Base-by-base conservation (phyloP, 2,329 filamentous ascomycete species). In the Sporothrix pseudoabietina region DNA sequence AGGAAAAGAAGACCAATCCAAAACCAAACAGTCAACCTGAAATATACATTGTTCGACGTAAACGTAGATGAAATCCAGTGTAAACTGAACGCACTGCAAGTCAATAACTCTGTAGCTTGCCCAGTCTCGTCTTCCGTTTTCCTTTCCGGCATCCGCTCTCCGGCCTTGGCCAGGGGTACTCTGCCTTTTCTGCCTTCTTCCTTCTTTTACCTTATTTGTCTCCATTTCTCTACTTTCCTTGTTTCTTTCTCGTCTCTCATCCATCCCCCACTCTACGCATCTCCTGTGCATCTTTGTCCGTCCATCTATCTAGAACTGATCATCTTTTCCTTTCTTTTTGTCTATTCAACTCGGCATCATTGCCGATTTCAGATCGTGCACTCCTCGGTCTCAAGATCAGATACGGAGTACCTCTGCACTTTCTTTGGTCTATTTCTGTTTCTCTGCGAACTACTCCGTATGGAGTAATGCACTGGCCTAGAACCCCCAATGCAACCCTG, bases 71-170 rank as follows among this genome's bases (percentile, higher is more conserved):
- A 32, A 30, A 68, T 19, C 26, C 63, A 30, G n/a, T 47, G 63
- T 9, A 66, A 49, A 49, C 63, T 8, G 14, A n/a, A 66, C 26
- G 63, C 63, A 66, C 63, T 19, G 41, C 41, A 66, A 44, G 59
- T 63, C 59, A 22, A 32, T 10, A 12, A 32, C 2, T 3, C 14
- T 59, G 30, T 16, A 32, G 26, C 26, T 59, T 41, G 35, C 59
- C 35, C 30, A 30, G 55, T 26, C 35, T 65, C n/a, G 32, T 63
- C 35, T n/a, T 65, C 59, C 59, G 59, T n/a, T 35, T 39, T 69
- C 66, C 49, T 32, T n/a, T 39, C 69, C 69, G 55, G 69, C 69
- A n/a, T 71, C 54, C 39, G 4, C 22, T 49, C 39, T 66, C 61
- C 61, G 61, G 59, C 41, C 22, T 66, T 22, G 30, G 69, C 54